Conservation (phyloP, 257 asterid species). For the Jaltomata sinuosa region DNA sequence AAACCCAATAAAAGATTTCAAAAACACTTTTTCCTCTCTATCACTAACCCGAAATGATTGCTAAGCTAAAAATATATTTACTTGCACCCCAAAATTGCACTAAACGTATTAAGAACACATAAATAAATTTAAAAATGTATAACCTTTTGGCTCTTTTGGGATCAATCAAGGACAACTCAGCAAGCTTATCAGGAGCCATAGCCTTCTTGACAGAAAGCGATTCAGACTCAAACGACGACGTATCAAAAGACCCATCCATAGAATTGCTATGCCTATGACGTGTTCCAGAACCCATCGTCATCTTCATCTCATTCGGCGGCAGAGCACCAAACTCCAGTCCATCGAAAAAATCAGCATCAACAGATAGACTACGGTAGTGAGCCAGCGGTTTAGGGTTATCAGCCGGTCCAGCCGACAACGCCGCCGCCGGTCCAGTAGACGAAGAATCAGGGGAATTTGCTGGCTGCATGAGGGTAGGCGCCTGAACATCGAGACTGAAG, state of each 20-base stretch:
- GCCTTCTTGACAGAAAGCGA: conserved; percentile 50
- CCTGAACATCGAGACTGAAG: conserved; percentile 31
- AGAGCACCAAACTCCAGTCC: conserved; percentile 47
- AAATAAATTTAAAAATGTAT: background rate
- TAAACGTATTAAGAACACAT: background rate
- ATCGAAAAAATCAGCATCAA: conserved; percentile 79
- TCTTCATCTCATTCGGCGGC: conserved; percentile 14
- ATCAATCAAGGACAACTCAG: conserved; percentile 78
- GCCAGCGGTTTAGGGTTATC: conserved; percentile 16
- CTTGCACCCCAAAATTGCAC: background rate
- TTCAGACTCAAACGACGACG: conserved; percentile 51
- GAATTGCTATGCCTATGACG: conserved; percentile 71
- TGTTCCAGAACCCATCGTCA: conserved; percentile 17
- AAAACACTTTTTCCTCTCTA: background rate
- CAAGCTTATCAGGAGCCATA: conserved; percentile 56
- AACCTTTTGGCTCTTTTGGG: conserved; percentile 96
- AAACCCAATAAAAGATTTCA: background rate
- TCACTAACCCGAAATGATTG: background rate
- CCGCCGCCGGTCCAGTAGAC: conserved; percentile 12
- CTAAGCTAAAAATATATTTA: background rate
- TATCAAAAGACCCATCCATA: conserved; percentile 65
- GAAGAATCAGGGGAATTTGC: conserved; percentile 20
- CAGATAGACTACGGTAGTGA: conserved; percentile 73
- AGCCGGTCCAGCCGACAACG: conserved; percentile 17
- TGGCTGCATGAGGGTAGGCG: conserved; percentile 21